These are phyloP conservation scores for Tetrahymena thermophila DNA, from an alignment of 73 alveolate genomes.

Conservation along the genomic window DNA sequence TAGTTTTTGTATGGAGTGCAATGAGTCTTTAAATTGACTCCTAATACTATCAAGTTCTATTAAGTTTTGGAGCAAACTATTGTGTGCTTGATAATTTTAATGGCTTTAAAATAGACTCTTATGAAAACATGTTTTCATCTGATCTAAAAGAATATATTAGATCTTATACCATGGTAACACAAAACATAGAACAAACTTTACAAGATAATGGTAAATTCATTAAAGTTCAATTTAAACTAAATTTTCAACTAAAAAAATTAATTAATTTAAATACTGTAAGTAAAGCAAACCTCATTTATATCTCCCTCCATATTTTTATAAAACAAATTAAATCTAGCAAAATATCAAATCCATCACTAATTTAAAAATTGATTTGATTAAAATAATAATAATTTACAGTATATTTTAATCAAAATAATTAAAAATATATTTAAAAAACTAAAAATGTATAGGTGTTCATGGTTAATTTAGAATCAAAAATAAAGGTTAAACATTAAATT, in stretches of 20 bases:
- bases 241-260: neutral
- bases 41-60: slow-evolving; percentile 40
- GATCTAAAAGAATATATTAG: neutral
- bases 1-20: slow-evolving; percentile 79
- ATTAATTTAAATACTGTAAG: too few relatives aligned
- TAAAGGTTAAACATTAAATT: slow-evolving; percentile 11
- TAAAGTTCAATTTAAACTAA: neutral
- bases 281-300: too few relatives aligned
- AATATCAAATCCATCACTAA: too few relatives aligned
- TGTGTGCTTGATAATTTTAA: neutral
- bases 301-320: too few relatives aligned
- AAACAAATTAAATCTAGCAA: too few relatives aligned
- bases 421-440: neutral
- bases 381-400: too few relatives aligned
- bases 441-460: neutral
- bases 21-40: slow-evolving; percentile 63
- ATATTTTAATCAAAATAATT: too few relatives aligned
- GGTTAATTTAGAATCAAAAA: neutral
- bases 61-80: slow-evolving; percentile 26
- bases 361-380: too few relatives aligned
- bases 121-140: neutral
- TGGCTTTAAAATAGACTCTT: neutral
- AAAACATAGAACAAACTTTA: neutral
- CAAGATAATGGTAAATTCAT: neutral
- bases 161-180: slow-evolving; percentile 8